Evolutionary conservation across 1,139 yeast species (phyloP).

Genomic region (Magnusiomyces starmeri): DNA sequence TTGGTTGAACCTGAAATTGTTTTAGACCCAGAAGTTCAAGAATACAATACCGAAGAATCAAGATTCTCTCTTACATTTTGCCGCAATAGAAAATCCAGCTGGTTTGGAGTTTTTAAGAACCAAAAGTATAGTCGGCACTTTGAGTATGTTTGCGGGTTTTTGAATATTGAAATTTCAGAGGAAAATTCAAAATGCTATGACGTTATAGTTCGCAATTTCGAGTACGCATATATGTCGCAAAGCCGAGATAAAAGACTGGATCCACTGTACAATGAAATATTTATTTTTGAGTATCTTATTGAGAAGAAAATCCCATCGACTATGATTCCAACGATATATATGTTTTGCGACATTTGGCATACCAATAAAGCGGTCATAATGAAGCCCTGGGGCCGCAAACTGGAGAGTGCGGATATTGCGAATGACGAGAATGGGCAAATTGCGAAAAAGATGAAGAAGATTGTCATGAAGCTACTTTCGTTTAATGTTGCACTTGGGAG

Average conservation of each 20-base stretch:
- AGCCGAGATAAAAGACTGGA: slow-evolving; percentile 4
- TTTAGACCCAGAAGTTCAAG: background rate
- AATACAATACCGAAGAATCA: background rate
- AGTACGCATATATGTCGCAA: slow-evolving; percentile 11
- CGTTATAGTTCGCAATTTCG: slow-evolving; percentile 11
- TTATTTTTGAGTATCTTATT: slow-evolving; percentile 2
- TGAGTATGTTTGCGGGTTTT: slow-evolving; percentile 9
- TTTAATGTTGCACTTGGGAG: slow-evolving; percentile 2
- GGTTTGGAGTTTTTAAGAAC: slow-evolving; percentile 10
- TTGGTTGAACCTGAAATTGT: background rate
- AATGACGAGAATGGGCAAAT: background rate
- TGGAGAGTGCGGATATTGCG: slow-evolving; percentile 7
- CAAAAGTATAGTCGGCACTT: slow-evolving; percentile 7
- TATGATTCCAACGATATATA: slow-evolving; percentile 9
- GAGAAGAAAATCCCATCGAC: background rate
- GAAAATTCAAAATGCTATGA: background rate
- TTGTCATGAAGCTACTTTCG: slow-evolving; percentile 3
- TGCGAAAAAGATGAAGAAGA: background rate
- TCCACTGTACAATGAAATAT: slow-evolving; percentile 7
- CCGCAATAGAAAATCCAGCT: background rate
- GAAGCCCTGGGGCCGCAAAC: slow-evolving; percentile 15
- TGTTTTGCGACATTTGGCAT: slow-evolving; percentile 15
- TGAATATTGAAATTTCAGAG: background rate
- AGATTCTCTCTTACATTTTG: background rate
- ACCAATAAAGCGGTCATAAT: slow-evolving; percentile 14